phyloP scores from a whole-genome alignment of 1,284 basidiomycete species.

The Leucoagaricus sp. region DNA sequence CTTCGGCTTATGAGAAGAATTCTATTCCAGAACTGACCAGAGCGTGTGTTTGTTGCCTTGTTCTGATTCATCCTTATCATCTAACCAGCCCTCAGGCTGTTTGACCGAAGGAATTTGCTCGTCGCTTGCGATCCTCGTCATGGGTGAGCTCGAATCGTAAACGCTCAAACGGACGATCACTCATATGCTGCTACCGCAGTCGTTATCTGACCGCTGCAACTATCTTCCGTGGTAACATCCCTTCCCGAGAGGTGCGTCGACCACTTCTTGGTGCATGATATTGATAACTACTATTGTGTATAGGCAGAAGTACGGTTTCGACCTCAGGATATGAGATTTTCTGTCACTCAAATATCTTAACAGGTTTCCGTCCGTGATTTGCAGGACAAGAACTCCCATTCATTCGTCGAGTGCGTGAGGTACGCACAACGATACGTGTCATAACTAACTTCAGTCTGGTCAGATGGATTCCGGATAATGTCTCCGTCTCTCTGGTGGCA shows the following conservation, averaged over 20 bases:
- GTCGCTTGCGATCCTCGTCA: conserved; percentile 85
- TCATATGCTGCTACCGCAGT: conserved; percentile 34
- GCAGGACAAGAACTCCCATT: conserved; percentile 70
- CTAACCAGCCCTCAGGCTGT: conserved; percentile 51
- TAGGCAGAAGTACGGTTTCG: conserved; percentile 56
- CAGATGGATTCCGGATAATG: conserved; percentile 86
- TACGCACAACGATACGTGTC: neutral
- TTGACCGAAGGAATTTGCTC: conserved; percentile 78
- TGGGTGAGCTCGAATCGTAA: conserved; percentile 49
- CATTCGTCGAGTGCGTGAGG: conserved; percentile 74
- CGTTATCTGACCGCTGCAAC: conserved; percentile 87
- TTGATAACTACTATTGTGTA: conserved; percentile 36
- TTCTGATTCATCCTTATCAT: neutral
- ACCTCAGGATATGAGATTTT: conserved; percentile 15
- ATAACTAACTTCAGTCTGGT: conserved; percentile 3
- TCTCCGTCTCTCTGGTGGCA: conserved; percentile 79
- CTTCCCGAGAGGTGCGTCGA: conserved; percentile 74
- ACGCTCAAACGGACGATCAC: neutral
- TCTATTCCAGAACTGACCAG: conserved; percentile 71
- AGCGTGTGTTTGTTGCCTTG: conserved; percentile 44
- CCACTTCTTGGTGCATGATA: conserved; percentile 19
- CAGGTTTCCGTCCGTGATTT: conserved; percentile 53
- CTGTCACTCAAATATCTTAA: conserved; percentile 16
- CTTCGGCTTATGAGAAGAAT: conserved; percentile 62
- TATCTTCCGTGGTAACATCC: conserved; percentile 84